Conservation (phyloP, 768 basidiomycete genomes). For the Macrocybe gigantea region DNA sequence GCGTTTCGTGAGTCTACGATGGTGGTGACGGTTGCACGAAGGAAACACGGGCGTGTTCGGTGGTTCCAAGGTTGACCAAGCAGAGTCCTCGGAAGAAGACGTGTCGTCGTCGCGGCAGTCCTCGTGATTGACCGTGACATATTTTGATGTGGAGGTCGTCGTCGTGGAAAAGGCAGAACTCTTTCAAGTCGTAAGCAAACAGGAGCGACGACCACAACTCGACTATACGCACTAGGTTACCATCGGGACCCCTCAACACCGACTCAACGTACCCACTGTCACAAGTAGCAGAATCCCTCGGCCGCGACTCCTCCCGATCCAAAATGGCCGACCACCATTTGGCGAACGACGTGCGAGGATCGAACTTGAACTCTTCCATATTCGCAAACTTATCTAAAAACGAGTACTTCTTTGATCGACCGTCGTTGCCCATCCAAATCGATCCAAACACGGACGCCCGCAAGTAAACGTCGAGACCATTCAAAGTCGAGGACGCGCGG, state of each 20-base stretch:
- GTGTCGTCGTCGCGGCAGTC: conserved; percentile 8
- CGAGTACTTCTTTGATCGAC: not conserved
- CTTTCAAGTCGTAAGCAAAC: conserved; percentile 1
- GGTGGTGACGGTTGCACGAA: no score
- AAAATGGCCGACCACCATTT: conserved; percentile 4
- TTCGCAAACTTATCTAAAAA: conserved; percentile 8
- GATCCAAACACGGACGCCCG: conserved; percentile 21
- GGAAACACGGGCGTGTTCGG: conserved; percentile 9
- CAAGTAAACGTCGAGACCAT: conserved; percentile 29
- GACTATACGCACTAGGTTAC: no score
- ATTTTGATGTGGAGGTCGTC: conserved; percentile 20
- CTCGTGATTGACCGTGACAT: conserved; percentile 9
- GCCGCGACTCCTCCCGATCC: conserved; percentile 2
- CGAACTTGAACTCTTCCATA: conserved; percentile 13
- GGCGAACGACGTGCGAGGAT: conserved; percentile 15
- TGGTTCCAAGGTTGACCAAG: conserved; percentile 14
- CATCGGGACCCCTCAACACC: no score
- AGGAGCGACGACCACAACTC: no score
- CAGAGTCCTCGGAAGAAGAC: not conserved
- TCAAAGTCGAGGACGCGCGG: conserved; percentile 29
- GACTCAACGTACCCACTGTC: no score
- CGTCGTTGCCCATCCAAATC: conserved; percentile 15
- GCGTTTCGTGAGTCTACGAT: no score
- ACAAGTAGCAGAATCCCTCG: not conserved
- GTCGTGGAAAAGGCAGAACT: conserved; percentile 16